Conservation (phyloP, 1,284 basidiomycete species). For the Rhodotorula mucilaginosa region DNA sequence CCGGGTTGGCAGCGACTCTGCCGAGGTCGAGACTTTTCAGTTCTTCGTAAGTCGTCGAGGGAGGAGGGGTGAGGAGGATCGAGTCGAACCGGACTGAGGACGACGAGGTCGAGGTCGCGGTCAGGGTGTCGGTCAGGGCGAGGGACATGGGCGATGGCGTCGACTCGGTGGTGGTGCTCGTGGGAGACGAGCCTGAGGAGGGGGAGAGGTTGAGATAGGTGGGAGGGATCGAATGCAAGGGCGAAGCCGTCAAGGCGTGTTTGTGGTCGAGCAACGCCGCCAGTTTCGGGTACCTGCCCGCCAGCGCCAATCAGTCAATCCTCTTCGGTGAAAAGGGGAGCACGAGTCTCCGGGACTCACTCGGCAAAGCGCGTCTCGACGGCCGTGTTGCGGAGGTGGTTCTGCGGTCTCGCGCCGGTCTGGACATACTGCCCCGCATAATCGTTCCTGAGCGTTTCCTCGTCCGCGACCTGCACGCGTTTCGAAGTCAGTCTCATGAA, state of each 20-base stretch:
- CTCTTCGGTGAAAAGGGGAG: too few species aligned
- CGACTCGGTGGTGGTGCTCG: not conserved
- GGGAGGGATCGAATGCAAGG: conserved; percentile 57
- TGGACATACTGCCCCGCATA: conserved; percentile 87
- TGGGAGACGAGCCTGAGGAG: not conserved
- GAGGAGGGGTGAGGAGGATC: conserved; percentile 87
- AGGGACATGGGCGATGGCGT: conserved; percentile 1
- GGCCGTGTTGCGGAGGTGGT: conserved; percentile 82
- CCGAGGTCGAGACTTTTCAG: conserved; percentile 65
- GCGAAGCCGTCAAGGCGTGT: conserved; percentile 33
- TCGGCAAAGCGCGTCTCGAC: conserved; percentile 86
- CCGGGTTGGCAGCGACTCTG: conserved; percentile 82
- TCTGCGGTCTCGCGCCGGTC: conserved; percentile 83
- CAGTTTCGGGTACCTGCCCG: conserved; percentile 84
- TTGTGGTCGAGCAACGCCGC: conserved; percentile 52
- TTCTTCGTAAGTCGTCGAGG: conserved; percentile 49
- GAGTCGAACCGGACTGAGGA: conserved; percentile 78
- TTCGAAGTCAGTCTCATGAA: not conserved
- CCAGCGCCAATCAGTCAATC: too few species aligned
- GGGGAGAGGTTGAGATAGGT: conserved; percentile 57
- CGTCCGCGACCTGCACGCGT: conserved; percentile 55
- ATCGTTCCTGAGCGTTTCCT: conserved; percentile 93
- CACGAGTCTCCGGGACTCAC: conserved; percentile 56
- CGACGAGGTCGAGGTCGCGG: too few species aligned
- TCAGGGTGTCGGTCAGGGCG: conserved; percentile 57